Conservation (phyloP, 169 alveolate species). For the Nephromyces sp. region DNA sequence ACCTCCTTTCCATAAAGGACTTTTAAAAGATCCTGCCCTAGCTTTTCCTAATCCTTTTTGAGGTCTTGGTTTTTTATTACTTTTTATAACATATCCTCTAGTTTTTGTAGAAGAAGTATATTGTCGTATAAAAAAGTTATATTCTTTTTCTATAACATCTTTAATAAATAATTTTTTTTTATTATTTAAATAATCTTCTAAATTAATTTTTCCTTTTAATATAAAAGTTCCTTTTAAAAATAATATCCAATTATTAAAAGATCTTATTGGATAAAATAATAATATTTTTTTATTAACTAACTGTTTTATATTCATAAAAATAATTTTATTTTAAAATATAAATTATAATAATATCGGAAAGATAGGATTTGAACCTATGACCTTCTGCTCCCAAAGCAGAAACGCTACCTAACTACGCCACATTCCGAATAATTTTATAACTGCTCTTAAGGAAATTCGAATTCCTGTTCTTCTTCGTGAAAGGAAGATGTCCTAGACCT, state of each 20-base stretch:
- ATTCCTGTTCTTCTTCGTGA: not conserved
- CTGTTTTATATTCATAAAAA: not conserved
- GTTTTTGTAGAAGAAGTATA: not conserved
- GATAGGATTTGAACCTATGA: conserved; percentile 40
- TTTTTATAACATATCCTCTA: not conserved
- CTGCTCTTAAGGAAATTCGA: conserved; percentile 15
- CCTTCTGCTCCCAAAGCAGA: conserved; percentile 35
- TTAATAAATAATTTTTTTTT: not conserved
- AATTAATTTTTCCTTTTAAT: conserved; percentile 3
- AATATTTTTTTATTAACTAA: conserved; percentile 4
- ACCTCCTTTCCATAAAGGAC: conserved; percentile 37
- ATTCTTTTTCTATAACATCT: conserved; percentile 8
- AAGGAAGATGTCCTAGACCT: conserved; percentile 1
- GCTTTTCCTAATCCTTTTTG: conserved; percentile 31
- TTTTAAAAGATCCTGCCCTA: conserved; percentile 20
- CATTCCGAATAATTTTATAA: conserved; percentile 2
- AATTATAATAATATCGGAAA: conserved; percentile 16
- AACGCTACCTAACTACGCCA: conserved; percentile 42
- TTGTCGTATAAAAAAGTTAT: not conserved
- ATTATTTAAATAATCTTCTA: not conserved
- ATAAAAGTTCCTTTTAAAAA: not conserved
- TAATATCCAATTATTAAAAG: not conserved
- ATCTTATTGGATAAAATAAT: not conserved
- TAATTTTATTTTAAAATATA: too few relatives aligned
- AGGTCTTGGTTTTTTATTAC: conserved; percentile 7